Evolutionary conservation across 768 basidiomycete species (phyloP).

Genomic region (Lactifluus pinguis): DNA sequence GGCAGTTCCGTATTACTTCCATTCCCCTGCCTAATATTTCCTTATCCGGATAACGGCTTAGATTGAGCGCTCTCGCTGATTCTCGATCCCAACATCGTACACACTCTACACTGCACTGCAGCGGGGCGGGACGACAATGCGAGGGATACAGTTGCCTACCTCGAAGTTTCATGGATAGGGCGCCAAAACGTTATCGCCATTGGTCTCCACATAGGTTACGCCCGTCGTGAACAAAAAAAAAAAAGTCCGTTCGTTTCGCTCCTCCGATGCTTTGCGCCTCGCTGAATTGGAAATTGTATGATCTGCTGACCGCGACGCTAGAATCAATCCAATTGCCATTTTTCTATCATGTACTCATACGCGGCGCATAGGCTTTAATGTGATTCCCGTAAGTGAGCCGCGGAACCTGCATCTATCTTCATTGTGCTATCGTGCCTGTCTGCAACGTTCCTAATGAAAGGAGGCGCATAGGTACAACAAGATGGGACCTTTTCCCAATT

Average conservation of each 20-base stretch:
- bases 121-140: neutral
- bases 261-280: conserved; percentile 1
- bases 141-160: neutral
- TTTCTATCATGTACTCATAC: neutral
- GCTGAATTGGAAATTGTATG: neutral
- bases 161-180: neutral
- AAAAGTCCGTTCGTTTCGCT: neutral
- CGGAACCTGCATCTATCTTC: too few species aligned
- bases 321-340: neutral
- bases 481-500: neutral
- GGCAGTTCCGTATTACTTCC: neutral
- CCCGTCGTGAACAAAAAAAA: neutral
- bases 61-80: neutral
- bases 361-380: neutral
- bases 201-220: neutral
- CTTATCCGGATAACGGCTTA: conserved; percentile 10
- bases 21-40: conserved; percentile 11
- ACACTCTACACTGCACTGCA: neutral
- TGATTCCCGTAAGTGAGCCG: neutral
- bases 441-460: neutral
- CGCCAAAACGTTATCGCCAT: neutral
- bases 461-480: neutral
- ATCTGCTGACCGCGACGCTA: neutral
- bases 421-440: neutral
- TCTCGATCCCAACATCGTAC: neutral